Evolutionary conservation across 352 stramenopile species (phyloP).

Genomic region (Aphanomyces cochlioides): DNA sequence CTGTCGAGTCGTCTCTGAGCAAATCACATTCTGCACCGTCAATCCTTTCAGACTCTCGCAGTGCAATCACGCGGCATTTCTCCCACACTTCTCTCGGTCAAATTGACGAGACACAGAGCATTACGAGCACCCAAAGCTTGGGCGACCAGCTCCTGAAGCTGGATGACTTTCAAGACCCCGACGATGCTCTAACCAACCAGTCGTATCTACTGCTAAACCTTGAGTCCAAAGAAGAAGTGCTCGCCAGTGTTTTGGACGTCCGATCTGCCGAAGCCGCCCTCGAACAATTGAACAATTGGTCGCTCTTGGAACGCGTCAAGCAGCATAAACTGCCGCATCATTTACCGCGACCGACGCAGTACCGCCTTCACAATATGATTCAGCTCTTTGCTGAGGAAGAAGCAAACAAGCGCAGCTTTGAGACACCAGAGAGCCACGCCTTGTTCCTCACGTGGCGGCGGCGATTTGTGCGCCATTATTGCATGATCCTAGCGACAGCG

Average conservation of each 20-base stretch:
- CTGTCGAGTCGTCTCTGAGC: not conserved
- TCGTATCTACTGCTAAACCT: conserved; percentile 73
- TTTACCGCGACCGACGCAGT: conserved; percentile 41
- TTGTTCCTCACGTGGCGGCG: conserved; percentile 73
- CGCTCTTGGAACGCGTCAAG: conserved; percentile 66
- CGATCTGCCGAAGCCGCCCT: conserved; percentile 51
- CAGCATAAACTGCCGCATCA: not conserved
- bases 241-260: conserved; percentile 47
- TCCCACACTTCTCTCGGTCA: not conserved
- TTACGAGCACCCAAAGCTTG: conserved; percentile 38
- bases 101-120: not conserved
- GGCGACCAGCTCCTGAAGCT: conserved; percentile 63
- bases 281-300: conserved; percentile 70
- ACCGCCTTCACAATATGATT: conserved; percentile 81
- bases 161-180: conserved; percentile 68
- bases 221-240: conserved; percentile 63
- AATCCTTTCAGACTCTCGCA: not conserved
- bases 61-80: not conserved
- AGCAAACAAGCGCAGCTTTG: conserved; percentile 34
- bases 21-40: conserved; percentile 13
- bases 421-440: conserved; percentile 34
- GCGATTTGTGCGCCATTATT: conserved; percentile 85
- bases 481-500: conserved; percentile 67
- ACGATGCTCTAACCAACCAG: conserved; percentile 74
- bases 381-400: conserved; percentile 82